Conservation (phyloP, 441 rosid genomes). For the Biscutella laevigata region DNA sequence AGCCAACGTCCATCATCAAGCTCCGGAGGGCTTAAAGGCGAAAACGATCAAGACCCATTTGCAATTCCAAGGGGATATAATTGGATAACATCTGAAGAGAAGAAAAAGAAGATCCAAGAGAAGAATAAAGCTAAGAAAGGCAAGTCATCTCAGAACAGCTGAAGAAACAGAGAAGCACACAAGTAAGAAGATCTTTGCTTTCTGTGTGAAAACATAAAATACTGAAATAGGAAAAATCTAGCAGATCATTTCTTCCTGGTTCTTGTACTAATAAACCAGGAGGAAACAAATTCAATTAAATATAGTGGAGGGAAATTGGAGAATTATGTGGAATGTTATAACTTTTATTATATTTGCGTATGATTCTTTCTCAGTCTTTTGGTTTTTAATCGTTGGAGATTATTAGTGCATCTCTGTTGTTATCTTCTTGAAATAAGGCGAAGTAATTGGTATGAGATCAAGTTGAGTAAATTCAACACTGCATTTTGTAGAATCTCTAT, state of each 20-base stretch:
- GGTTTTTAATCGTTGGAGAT: neutral
- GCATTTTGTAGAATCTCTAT: neutral
- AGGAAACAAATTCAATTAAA: constrained; percentile 12
- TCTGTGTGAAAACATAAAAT: constrained; percentile 8
- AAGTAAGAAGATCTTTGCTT: constrained; percentile 18
- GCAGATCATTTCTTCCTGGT: constrained; percentile 17
- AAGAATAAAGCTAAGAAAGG: constrained; percentile 74
- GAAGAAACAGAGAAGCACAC: constrained; percentile 1
- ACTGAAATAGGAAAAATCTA: constrained; percentile 25
- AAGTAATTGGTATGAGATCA: constrained; percentile 7
- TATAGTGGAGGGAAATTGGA: constrained; percentile 9
- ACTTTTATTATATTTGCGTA: constrained; percentile 18
- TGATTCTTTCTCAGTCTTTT: constrained; percentile 18
- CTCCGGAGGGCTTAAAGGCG: constrained; percentile 30
- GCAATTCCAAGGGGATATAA: constrained; percentile 66
- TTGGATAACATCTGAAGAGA: constrained; percentile 89
- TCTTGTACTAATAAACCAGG: constrained; percentile 22
- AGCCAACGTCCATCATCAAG: constrained; percentile 56
- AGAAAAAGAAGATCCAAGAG: constrained; percentile 91
- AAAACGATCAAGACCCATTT: constrained; percentile 71
- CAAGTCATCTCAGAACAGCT: constrained; percentile 24
- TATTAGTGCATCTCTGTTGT: neutral
- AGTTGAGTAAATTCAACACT: neutral
- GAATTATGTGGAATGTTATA: constrained; percentile 16
- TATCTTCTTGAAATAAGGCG: constrained; percentile 15